Evolutionary conservation across 192 early-diverging fungal species (phyloP).

Genomic region (Lunasporangiospora selenospora): DNA sequence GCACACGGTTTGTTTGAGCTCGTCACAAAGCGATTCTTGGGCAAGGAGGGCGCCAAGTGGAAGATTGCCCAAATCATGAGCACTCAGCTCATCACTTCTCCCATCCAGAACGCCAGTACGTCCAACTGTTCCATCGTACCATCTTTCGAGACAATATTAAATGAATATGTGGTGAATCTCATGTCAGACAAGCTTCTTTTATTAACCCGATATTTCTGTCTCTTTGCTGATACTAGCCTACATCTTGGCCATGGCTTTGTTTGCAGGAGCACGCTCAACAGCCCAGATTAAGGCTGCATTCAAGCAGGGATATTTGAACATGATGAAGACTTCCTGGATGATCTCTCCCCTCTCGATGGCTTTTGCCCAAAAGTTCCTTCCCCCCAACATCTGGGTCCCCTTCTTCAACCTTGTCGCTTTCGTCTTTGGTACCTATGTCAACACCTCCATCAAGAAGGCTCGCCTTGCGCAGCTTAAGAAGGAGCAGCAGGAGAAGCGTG

Average conservation of each 20-base stretch:
- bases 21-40: slow-evolving; percentile 76
- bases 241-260: slow-evolving; percentile 80
- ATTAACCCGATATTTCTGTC: neutral
- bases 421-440: slow-evolving; percentile 76
- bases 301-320: slow-evolving; percentile 63
- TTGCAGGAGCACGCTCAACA: slow-evolving; percentile 72
- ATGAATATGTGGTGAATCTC: neutral
- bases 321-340: slow-evolving; percentile 87
- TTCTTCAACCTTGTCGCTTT: slow-evolving; percentile 92
- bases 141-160: neutral
- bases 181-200: neutral
- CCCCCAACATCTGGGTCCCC: slow-evolving; percentile 84
- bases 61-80: slow-evolving; percentile 78
- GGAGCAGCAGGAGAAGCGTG: slow-evolving; percentile 49
- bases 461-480: slow-evolving; percentile 52
- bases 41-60: slow-evolving; percentile 66
- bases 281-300: slow-evolving; percentile 62
- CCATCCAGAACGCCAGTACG: slow-evolving; percentile 85
- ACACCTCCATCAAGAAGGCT: slow-evolving; percentile 75
- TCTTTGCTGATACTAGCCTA: slow-evolving; percentile 61
- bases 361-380: slow-evolving; percentile 79
- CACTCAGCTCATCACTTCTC: slow-evolving; percentile 81
- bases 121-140: neutral
- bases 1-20: slow-evolving; percentile 81
- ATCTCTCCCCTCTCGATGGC: slow-evolving; percentile 81